Evolutionary conservation across 805 yeast species (phyloP), one percentile per base, ranked within the genome.

Genomic region (Sugiyamaella valdiviana): DNA sequence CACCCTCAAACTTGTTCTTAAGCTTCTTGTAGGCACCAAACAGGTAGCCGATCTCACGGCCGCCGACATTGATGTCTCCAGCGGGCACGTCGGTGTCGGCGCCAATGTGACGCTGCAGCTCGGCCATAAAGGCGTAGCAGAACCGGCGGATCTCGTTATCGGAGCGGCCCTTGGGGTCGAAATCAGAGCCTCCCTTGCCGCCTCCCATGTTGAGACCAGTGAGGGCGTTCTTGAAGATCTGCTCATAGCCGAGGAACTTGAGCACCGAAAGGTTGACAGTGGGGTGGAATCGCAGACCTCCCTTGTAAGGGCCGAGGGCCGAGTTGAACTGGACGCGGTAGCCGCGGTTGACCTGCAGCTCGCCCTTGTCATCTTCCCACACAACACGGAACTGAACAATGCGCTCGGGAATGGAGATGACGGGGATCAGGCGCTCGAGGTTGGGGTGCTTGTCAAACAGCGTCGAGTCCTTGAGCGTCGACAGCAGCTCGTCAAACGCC

Each of bases 161-260:
- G 52, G 95, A 78, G 73, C 83, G 85, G 67, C 91, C 95, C 80
- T 91, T 91, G 64, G 97, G 96, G 75, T 90, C 89, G 74, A 91
- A 93, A 74, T 91, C 96, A 53, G 95, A 78, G 71, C 99, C 99
- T 80, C 99, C 99, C 72, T 91, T 91, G 74, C 96, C 99, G 77
- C 99, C 99, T 70, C 99, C 99, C 85, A 91, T 90, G 80, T 83
- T 79, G 63, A 90, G 79, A 64, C 98, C 98, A 62, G 99, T 91
- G 65, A 91, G 78, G 45, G 99, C 98, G 68, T 91, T 91, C 80
- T 91, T 91, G 81, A 91, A 93, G 71, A 89, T 89, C 76, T 91
- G 99, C 77, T 91, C 99, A 71, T 87, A 91, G 64, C 98, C 99
- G 66, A 91, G 78, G 74, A 91, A 91, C 77, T 91, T 91, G 68